A percentile compares a stretch with the other conserved stretches of the same genome.
Evolutionary conservation across 2,329 filamentous ascomycete genomes (phyloP).

Genomic region (Orbilia ellipsospora): DNA sequence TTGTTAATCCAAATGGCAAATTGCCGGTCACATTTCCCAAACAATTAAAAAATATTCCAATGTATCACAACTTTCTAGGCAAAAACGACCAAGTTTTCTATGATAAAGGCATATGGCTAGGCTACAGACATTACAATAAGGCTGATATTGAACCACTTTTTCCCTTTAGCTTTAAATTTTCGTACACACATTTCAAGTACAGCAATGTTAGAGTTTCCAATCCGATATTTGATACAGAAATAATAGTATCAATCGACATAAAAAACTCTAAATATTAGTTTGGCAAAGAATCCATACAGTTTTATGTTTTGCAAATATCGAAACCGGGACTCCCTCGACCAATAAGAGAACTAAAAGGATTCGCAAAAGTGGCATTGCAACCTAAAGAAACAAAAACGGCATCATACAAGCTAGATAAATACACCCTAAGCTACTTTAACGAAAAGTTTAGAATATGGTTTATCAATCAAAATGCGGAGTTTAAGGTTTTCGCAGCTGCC

Average conservation of each 20-base stretch:
- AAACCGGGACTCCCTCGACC: conserved; percentile 61
- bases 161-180: conserved; percentile 82
- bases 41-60: conserved; percentile 76
- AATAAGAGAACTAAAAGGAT: conserved; percentile 64
- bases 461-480: conserved; percentile 58
- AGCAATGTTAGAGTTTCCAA: conserved; percentile 57
- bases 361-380: conserved; percentile 63
- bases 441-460: conserved; percentile 57
- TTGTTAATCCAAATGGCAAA: conserved; percentile 79
- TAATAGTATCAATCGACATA: conserved; percentile 58
- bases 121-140: conserved; percentile 83
- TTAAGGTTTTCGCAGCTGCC: conserved; percentile 58
- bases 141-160: conserved; percentile 74
- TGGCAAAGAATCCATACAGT: conserved; percentile 59
- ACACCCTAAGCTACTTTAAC: conserved; percentile 72
- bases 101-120: conserved; percentile 82
- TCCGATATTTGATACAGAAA: conserved; percentile 55
- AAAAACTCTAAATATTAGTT: conserved; percentile 59
- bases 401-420: conserved; percentile 64
- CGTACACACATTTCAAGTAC: conserved; percentile 75
- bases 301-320: conserved; percentile 59
- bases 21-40: conserved; percentile 78
- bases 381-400: conserved; percentile 61
- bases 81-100: conserved; percentile 79
- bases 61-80: conserved; percentile 74